Base-by-base conservation (phyloP, 2,329 filamentous ascomycete species). In the Cyclaneusma minus region DNA sequence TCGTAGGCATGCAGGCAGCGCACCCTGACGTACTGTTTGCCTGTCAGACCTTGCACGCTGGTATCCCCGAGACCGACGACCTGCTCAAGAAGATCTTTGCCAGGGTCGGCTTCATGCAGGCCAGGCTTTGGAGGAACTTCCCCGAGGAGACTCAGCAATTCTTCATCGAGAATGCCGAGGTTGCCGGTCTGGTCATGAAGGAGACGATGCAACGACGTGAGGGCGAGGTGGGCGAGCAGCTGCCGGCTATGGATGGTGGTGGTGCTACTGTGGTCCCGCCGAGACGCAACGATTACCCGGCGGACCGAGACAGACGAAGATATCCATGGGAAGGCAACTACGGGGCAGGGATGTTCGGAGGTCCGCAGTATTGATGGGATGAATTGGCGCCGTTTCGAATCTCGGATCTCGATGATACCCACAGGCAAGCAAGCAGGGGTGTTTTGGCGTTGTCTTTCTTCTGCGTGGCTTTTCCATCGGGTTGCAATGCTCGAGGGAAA, bases 161-260 rank as follows among this genome's bases (percentile, higher is more conserved):
- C 32, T 42, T 61, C 30, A 35, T 54, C 3, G 48, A 45, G 2
- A 54, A 62, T 32, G 56, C 60, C 2, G 57, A 60, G 31, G 44
- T 64, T 12, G 51, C 54, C 16, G 45, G 53, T n/a, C 39, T 55
- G n/a, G 51, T 64, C 28, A 48, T 64, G 24, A 48, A 50, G 30
- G 60, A 64, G 45, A 62, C 56, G 37, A 50, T 54, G 3, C 43
- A 47, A 16, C 45, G 58, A 27, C 46, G 58, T 21, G 56, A 60
- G 36, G 49, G 53, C 17, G 53, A 56, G 9, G 35, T 35, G 12
- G 42, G 43, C 5, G 37, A 48, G n/a, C 33, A 43, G 27, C 38
- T 63, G 25, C 59, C 59, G 5, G 51, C 56, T 6, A 63, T 62
- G 58, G 56, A 60, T 8, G n/a, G n/a, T n/a, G n/a, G n/a, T n/a